These are phyloP conservation scores for Fraxinus baroniana DNA, from an alignment of 305 asterid genomes.

Conservation along the genomic window DNA sequence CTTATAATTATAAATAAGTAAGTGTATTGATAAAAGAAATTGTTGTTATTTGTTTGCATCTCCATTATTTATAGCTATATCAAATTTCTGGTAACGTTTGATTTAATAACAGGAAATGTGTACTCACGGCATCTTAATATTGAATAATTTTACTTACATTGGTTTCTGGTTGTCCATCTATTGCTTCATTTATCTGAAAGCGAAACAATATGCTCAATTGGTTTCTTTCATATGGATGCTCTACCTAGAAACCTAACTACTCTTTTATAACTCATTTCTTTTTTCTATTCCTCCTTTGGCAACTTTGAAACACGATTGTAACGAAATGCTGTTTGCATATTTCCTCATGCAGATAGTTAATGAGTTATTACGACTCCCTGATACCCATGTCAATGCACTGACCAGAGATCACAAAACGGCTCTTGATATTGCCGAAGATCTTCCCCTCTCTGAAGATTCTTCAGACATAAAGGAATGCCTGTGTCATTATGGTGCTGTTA, in stretches of 20 bases:
- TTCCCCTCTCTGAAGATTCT: conserved; percentile 57
- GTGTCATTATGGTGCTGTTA: conserved; percentile 43
- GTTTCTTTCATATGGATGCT: background rate
- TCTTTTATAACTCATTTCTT: background rate
- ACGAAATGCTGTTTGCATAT: background rate
- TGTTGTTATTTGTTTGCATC: no score
- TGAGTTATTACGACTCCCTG: conserved; percentile 48
- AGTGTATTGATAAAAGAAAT: no score
- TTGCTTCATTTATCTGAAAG: background rate
- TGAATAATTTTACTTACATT: background rate
- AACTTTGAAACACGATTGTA: background rate
- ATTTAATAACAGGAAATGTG: no score
- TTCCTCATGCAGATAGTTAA: conserved; percentile 44
- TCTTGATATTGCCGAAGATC: conserved; percentile 55
- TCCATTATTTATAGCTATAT: no score
- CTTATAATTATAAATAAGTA: background rate
- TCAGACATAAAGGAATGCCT: conserved; percentile 50
- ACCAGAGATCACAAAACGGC: conserved; percentile 60
- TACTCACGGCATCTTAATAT: background rate
- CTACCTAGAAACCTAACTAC: background rate
- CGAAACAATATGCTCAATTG: background rate
- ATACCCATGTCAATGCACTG: conserved; percentile 53
- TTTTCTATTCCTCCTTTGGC: background rate
- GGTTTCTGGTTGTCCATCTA: background rate
- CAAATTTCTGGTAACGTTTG: no score